Conservation (phyloP, 2,329 filamentous ascomycete species). For the Sporothrix curviconia region DNA sequence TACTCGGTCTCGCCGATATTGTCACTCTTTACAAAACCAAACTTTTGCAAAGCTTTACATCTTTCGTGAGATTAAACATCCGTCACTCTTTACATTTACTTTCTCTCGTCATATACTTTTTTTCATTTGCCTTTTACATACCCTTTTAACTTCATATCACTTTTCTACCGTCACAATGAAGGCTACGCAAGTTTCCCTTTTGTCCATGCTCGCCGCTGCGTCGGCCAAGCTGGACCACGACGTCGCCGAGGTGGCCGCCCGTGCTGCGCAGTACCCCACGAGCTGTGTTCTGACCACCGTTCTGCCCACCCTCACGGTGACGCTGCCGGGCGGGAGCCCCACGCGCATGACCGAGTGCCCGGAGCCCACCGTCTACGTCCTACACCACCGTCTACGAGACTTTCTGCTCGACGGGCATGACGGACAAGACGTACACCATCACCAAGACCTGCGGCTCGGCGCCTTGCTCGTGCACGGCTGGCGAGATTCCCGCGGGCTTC, state of each 20-base stretch:
- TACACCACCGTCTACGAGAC: conserved; percentile 16
- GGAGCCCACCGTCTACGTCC: conserved; percentile 10
- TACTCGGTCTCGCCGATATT: not conserved
- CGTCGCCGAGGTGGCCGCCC: not conserved
- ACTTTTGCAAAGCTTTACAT: not conserved
- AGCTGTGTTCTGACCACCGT: conserved; percentile 15
- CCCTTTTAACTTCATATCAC: too few species aligned
- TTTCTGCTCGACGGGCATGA: conserved; percentile 13
- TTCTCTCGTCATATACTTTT: not conserved
- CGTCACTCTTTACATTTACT: not conserved
- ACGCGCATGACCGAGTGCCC: conserved; percentile 9
- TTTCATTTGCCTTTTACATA: not conserved
- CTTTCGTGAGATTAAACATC: not conserved
- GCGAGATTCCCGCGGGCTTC: conserved; percentile 18
- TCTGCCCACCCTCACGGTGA: conserved; percentile 16
- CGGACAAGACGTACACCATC: conserved; percentile 19
- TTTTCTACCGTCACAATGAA: conserved; percentile 15
- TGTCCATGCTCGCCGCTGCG: conserved; percentile 8
- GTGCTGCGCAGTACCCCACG: not conserved
- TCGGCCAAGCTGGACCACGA: conserved; percentile 5
- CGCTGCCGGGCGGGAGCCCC: not conserved
- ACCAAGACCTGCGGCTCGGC: conserved; percentile 19
- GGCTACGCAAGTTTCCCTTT: conserved; percentile 6
- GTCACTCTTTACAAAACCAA: not conserved
- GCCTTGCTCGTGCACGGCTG: conserved; percentile 9